Evolutionary conservation across 106 monocot species (phyloP), one percentile per base, ranked within the genome.

Genomic region (Amphibolis antarctica): DNA sequence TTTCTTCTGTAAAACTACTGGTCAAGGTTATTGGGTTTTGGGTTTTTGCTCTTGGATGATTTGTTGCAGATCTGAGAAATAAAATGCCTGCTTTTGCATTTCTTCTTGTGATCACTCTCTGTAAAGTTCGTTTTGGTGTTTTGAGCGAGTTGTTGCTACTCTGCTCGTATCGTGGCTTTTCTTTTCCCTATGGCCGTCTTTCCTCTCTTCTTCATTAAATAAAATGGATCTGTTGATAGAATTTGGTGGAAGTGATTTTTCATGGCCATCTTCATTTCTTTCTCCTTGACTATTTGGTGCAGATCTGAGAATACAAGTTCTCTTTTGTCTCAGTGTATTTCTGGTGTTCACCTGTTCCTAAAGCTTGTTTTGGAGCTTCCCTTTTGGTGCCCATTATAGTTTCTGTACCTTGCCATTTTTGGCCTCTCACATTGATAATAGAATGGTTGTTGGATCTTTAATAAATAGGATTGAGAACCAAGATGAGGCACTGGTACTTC

Each of bases 311-410:
- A 36, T 4, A 36, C 2, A 36, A 36, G 7, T 36, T 36, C 36
- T 36, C 7, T 7, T 36, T 36, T 36, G 2, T 36, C 7, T 2
- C 36, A 36, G 36, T 7, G 7, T 36, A 36, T 7, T 36, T 7
- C 36, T 36, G 36, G 36, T 2, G 36, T 36, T 36, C 36, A 36
- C 36, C 36, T 4, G 36, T 7, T 36, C 4, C 7, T 21, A 53
- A 53, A 53, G 53, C 23, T 53, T 53, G 53, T 53, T 53, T 53
- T 53, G 53, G 53, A 53, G 23, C 23, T 53, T 53, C 19, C 53
- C 10, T 17, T 53, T 53, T 53, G 53, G 53, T 53, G 53, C 22
- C 25, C 14, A 21, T 57, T 15, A 28, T 26, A 14, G 25, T 58
- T 27, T 58, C 57, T 28, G 18, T 26, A 28, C 5, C 11, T 18